Evolutionary conservation across 2,329 filamentous ascomycete species (phyloP).

Genomic region (Elsinoe ampelina): DNA sequence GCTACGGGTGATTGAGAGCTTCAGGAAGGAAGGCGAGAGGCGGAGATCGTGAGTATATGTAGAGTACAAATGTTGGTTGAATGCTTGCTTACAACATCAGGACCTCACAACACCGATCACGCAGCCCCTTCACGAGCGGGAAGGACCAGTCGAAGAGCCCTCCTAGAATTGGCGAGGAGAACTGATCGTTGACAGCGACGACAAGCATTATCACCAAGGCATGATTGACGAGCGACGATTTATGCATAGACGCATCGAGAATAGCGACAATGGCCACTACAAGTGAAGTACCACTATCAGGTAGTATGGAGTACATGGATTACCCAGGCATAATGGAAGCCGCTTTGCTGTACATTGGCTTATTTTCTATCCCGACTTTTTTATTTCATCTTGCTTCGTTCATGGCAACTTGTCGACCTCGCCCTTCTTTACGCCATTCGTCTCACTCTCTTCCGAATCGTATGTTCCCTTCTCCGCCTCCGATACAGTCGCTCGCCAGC

Average conservation of each 20-base stretch:
- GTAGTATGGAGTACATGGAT: not conserved
- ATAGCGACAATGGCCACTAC: not conserved
- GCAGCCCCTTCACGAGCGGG: conserved; percentile 19
- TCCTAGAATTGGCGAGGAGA: conserved; percentile 23
- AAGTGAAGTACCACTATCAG: not conserved
- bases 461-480: conserved; percentile 29
- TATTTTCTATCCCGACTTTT: not conserved
- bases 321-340: not conserved
- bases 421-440: conserved; percentile 16
- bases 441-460: conserved; percentile 16
- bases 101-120: conserved; percentile 2
- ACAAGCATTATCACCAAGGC: not conserved
- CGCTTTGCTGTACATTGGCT: not conserved
- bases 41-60: conserved; percentile 61
- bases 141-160: conserved; percentile 19
- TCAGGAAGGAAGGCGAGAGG: conserved; percentile 79
- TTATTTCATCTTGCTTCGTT: not conserved
- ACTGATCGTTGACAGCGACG: conserved; percentile 4
- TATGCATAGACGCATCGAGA: conserved; percentile 11
- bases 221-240: conserved; percentile 13
- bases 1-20: conserved; percentile 74
- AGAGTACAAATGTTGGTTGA: not conserved
- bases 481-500: conserved; percentile 52
- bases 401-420: conserved; percentile 14
- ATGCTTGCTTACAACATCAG: conserved; percentile 4